A percentile compares a stretch with the other conserved stretches of the same genome.
Conservation (phyloP, 2,329 filamentous ascomycete species). For the Fusarium sp. region DNA sequence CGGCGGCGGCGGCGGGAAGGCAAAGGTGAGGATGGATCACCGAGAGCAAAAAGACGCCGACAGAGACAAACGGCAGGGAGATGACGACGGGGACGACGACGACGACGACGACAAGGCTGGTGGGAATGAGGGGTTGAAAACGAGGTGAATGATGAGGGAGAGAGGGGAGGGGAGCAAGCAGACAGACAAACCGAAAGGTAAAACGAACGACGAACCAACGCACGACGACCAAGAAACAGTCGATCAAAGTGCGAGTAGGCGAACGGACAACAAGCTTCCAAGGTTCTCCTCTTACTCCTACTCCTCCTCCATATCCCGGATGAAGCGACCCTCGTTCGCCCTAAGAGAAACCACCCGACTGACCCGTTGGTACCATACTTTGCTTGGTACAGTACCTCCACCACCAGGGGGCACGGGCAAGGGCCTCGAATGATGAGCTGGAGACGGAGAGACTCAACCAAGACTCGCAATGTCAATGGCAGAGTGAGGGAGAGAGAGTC, state of each 20-base stretch:
- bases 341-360: conserved; percentile 20
- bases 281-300: neutral
- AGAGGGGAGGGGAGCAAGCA: neutral
- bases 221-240: neutral
- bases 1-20: neutral
- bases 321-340: conserved; percentile 1
- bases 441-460: conserved; percentile 3
- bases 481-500: neutral
- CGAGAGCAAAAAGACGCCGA: conserved; percentile 1
- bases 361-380: conserved; percentile 9
- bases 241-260: neutral
- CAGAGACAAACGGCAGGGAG: conserved; percentile 14
- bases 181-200: neutral
- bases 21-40: conserved; percentile 23
- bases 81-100: neutral
- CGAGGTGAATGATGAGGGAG: neutral
- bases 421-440: conserved; percentile 8
- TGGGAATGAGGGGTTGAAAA: neutral
- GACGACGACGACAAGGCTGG: neutral
- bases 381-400: conserved; percentile 18
- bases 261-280: conserved; percentile 8
- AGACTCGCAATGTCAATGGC: neutral
- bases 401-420: conserved; percentile 5
- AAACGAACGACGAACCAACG: conserved; percentile 3
- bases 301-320: neutral